phyloP scores from a whole-genome alignment of 2,329 filamentous ascomycete genomes.

The Aureobasidium lini region DNA sequence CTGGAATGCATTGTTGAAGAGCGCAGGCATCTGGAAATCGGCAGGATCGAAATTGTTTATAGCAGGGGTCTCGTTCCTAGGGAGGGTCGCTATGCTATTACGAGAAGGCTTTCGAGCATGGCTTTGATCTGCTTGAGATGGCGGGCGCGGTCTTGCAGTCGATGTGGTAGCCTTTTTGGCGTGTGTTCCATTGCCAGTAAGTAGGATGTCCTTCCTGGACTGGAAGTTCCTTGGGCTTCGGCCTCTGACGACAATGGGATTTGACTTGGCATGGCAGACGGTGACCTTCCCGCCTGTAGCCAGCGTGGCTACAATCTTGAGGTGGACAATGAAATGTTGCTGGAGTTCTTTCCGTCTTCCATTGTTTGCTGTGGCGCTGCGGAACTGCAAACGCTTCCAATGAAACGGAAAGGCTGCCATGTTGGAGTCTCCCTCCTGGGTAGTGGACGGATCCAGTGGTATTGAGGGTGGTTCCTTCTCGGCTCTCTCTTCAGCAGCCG shows the following conservation, averaged over 20 bases:
- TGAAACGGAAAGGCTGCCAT: slow-evolving; percentile 87
- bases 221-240: slow-evolving; percentile 93
- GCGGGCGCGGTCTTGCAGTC: neutral
- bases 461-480: slow-evolving; percentile 85
- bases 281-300: slow-evolving; percentile 75
- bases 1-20: slow-evolving; percentile 28
- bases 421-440: slow-evolving; percentile 69
- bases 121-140: neutral
- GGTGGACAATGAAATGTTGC: slow-evolving; percentile 85
- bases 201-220: slow-evolving; percentile 82
- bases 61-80: slow-evolving; percentile 28
- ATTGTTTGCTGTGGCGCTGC: slow-evolving; percentile 94
- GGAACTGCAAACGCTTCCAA: slow-evolving; percentile 88
- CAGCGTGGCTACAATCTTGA: slow-evolving; percentile 79
- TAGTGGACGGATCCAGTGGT: slow-evolving; percentile 58
- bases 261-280: slow-evolving; percentile 76
- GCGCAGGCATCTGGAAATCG: slow-evolving; percentile 34
- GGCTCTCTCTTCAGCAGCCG: slow-evolving; percentile 59
- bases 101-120: slow-evolving; percentile 2
- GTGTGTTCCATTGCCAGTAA: slow-evolving; percentile 70
- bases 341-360: slow-evolving; percentile 89
- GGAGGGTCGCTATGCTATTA: neutral
- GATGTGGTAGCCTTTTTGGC: slow-evolving; percentile 51
- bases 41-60: slow-evolving; percentile 31
- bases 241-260: slow-evolving; percentile 87